These are phyloP conservation scores for Phyllosticta citriasiana DNA, from an alignment of 2,329 filamentous ascomycete genomes.

Conservation along the genomic window DNA sequence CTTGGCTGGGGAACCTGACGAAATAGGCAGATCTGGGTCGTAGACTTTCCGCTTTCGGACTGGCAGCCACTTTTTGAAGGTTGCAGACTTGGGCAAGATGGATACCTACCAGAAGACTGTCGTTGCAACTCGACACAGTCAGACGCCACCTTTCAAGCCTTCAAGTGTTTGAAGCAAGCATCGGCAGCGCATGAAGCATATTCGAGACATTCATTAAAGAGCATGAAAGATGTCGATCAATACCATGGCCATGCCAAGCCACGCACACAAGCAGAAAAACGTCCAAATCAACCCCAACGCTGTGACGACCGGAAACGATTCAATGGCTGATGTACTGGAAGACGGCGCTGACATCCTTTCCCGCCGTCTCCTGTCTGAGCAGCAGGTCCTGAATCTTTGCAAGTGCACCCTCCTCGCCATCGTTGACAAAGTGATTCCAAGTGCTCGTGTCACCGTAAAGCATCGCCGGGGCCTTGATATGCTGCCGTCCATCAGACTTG, in stretches of 20 bases:
- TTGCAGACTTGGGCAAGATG: too few species aligned
- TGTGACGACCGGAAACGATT: background rate
- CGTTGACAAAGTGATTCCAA: slow-evolving; percentile 97
- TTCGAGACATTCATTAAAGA: background rate
- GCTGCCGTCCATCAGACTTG: slow-evolving; percentile 70
- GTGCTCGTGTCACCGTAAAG: slow-evolving; percentile 95
- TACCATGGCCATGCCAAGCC: background rate
- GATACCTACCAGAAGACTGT: too few species aligned
- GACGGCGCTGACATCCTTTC: slow-evolving; percentile 78
- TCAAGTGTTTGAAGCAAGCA: background rate
- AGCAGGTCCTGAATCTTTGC: slow-evolving; percentile 82
- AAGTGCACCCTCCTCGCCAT: slow-evolving; percentile 55
- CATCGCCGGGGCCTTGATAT: slow-evolving; percentile 86
- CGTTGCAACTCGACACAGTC: too few species aligned
- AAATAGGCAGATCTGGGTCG: too few species aligned
- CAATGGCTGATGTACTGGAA: slow-evolving; percentile 98
- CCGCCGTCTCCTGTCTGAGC: slow-evolving; percentile 71
- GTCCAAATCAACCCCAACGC: background rate
- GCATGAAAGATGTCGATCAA: background rate
- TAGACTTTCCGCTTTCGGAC: too few species aligned
- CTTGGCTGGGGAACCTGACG: background rate
- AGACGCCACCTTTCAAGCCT: background rate
- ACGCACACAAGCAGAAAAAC: background rate
- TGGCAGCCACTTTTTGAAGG: too few species aligned
- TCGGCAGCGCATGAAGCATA: background rate